Evolutionary conservation across 2,329 filamentous ascomycete genomes (phyloP).

Genomic region (Cordyceps tenuipes): DNA sequence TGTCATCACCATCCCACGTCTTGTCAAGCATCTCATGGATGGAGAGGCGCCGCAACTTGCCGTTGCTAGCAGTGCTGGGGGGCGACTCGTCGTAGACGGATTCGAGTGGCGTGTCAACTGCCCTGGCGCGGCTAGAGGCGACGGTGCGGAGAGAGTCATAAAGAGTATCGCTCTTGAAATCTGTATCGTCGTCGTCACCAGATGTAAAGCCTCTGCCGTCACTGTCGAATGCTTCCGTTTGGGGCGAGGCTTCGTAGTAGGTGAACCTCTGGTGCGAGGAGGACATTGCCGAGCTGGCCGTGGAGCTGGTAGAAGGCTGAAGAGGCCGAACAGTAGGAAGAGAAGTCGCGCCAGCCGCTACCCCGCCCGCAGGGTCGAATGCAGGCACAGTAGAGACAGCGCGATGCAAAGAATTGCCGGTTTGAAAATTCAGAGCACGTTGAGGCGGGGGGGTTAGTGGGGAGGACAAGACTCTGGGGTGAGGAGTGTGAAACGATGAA

Average conservation of each 20-base stretch:
- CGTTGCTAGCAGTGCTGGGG: constrained; percentile 46
- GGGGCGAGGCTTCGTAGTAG: constrained; percentile 38
- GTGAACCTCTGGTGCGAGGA: constrained; percentile 22
- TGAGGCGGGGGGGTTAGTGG: constrained; percentile 44
- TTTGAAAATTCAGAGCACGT: constrained; percentile 45
- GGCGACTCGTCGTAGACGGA: constrained; percentile 77
- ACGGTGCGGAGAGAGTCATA: constrained; percentile 70
- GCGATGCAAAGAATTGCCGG: constrained; percentile 34
- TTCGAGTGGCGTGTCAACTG: constrained; percentile 63
- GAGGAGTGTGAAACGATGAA: constrained; percentile 16
- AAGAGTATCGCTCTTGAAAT: constrained; percentile 67
- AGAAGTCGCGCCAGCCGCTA: constrained; percentile 23
- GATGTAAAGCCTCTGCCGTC: constrained; percentile 57
- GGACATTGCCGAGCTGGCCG: constrained; percentile 35
- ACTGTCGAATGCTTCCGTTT: constrained; percentile 61
- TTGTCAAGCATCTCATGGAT: constrained; percentile 51
- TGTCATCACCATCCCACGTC: constrained; percentile 45
- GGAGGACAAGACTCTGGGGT: constrained; percentile 43
- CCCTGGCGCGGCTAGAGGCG: constrained; percentile 57
- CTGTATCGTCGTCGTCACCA: constrained; percentile 68
- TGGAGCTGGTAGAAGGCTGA: constrained; percentile 35
- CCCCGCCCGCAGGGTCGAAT: constrained; percentile 24
- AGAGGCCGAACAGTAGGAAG: constrained; percentile 28
- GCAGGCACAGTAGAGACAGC: constrained; percentile 24
- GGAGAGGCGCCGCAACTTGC: constrained; percentile 46